A percentile compares a stretch with the other conserved stretches of the same genome.
Evolutionary conservation across 257 asterid genomes (phyloP).

Genomic region (Solanum gandarillasii): DNA sequence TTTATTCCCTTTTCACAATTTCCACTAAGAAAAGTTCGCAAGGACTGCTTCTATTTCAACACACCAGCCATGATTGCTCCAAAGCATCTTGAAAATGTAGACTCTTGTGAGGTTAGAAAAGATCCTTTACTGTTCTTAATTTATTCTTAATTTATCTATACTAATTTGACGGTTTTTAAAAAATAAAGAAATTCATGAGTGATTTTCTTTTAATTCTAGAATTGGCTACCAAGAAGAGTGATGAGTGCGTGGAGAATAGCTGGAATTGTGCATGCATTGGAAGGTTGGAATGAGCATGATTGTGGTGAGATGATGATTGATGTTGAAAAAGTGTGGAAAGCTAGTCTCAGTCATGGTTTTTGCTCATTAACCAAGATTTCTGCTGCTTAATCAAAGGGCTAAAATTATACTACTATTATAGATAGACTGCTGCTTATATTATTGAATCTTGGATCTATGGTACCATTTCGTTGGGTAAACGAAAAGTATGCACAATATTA

Average conservation of each 20-base stretch:
- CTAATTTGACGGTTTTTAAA: neutral
- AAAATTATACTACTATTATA: no score
- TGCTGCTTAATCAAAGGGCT: neutral
- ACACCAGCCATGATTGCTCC: slow-evolving; percentile 36
- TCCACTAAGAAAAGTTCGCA: slow-evolving; percentile 24
- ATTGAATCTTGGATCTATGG: neutral
- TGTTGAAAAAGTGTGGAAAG: slow-evolving; percentile 50
- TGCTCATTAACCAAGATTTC: slow-evolving; percentile 19
- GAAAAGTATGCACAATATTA: neutral
- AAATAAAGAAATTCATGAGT: neutral
- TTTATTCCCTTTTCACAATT: slow-evolving; percentile 31
- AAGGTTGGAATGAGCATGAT: slow-evolving; percentile 70
- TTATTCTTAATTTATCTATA: neutral
- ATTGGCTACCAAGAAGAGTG: slow-evolving; percentile 78
- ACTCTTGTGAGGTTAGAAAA: slow-evolving; percentile 35
- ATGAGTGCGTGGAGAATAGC: slow-evolving; percentile 70
- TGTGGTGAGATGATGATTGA: slow-evolving; percentile 59
- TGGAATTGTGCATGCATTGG: slow-evolving; percentile 64
- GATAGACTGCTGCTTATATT: neutral
- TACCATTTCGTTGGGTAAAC: neutral
- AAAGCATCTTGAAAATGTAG: slow-evolving; percentile 22
- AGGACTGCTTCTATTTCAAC: slow-evolving; percentile 20
- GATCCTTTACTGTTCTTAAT: neutral
- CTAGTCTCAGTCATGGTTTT: slow-evolving; percentile 58
- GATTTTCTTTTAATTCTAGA: slow-evolving; percentile 22